phyloP scores from a whole-genome alignment of 768 basidiomycete species.

The Mycena belliarum region DNA sequence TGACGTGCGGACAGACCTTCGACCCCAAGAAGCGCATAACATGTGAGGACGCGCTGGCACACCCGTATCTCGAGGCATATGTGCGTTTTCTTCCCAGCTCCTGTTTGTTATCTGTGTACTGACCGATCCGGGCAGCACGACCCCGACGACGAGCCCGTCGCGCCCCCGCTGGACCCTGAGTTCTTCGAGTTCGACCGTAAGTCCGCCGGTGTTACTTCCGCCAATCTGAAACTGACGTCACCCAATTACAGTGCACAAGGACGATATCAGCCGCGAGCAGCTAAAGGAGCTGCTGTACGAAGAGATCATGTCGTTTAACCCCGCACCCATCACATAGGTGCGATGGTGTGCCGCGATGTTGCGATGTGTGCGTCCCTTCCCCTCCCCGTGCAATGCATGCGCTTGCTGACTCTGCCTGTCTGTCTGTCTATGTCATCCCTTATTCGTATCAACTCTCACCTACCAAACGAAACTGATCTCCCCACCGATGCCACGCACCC shows the following conservation, averaged over 20 bases:
- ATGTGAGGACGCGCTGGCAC: slow-evolving; percentile 91
- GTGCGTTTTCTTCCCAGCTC: neutral
- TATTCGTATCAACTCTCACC: too few species aligned
- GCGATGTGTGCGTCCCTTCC: neutral
- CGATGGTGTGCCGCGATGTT: neutral
- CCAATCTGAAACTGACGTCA: slow-evolving; percentile 1
- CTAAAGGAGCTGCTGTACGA: slow-evolving; percentile 93
- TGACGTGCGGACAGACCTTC: slow-evolving; percentile 64
- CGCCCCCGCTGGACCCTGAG: slow-evolving; percentile 90
- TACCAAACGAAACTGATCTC: too few species aligned
- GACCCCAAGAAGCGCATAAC: slow-evolving; percentile 97
- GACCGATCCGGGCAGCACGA: slow-evolving; percentile 52
- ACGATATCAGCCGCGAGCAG: slow-evolving; percentile 93
- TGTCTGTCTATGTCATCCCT: too few species aligned
- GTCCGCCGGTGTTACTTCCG: too few species aligned
- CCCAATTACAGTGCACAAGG: slow-evolving; percentile 74
- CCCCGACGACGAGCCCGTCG: slow-evolving; percentile 94
- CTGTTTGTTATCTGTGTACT: neutral
- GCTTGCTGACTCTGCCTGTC: too few species aligned
- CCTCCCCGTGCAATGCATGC: too few species aligned
- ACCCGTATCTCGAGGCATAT: slow-evolving; percentile 93
- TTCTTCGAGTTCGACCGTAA: slow-evolving; percentile 97
- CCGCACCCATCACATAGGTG: slow-evolving; percentile 53
- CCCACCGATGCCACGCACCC: too few species aligned
- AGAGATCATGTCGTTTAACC: slow-evolving; percentile 90